Evolutionary conservation across 371 early-diverging fungal genomes (phyloP).

Genomic region (Mucor sp.): DNA sequence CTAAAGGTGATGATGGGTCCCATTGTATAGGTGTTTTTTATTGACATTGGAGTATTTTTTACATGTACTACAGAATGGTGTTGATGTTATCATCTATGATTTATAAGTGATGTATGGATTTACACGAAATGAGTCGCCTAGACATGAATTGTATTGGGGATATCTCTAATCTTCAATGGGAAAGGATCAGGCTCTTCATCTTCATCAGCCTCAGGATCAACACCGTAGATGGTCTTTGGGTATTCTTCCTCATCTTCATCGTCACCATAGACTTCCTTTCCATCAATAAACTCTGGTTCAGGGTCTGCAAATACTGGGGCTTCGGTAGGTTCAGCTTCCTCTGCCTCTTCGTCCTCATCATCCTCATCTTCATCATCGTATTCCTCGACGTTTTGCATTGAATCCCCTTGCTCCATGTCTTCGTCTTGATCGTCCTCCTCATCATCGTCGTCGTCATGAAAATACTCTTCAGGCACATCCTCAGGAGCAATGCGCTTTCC

Average conservation of each 20-base stretch:
- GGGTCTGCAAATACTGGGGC: conserved; percentile 15
- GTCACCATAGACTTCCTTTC: conserved; percentile 18
- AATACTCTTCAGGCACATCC: neutral
- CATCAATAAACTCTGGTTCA: conserved; percentile 24
- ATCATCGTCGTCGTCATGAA: neutral
- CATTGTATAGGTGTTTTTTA: neutral
- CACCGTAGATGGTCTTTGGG: conserved; percentile 22
- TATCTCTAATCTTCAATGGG: conserved; percentile 6
- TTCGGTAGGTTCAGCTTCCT: conserved; percentile 14
- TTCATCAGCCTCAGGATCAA: conserved; percentile 19
- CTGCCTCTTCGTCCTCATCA: conserved; percentile 4
- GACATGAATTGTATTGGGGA: conserved; percentile 11
- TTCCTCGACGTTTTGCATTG: neutral
- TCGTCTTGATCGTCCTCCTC: conserved; percentile 9
- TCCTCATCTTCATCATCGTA: conserved; percentile 2
- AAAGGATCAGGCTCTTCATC: conserved; percentile 2
- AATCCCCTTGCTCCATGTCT: neutral
- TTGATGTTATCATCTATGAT: neutral
- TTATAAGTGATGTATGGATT: neutral
- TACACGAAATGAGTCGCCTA: neutral
- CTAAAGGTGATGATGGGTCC: neutral
- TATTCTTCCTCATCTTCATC: conserved; percentile 33
- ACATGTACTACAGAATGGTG: neutral
- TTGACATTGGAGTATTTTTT: neutral
- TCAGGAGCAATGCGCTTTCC: neutral